A percentile compares a stretch with the other conserved stretches of the same genome.
Conservation (phyloP, 805 yeast species). For the Pichia cephalocereana region DNA sequence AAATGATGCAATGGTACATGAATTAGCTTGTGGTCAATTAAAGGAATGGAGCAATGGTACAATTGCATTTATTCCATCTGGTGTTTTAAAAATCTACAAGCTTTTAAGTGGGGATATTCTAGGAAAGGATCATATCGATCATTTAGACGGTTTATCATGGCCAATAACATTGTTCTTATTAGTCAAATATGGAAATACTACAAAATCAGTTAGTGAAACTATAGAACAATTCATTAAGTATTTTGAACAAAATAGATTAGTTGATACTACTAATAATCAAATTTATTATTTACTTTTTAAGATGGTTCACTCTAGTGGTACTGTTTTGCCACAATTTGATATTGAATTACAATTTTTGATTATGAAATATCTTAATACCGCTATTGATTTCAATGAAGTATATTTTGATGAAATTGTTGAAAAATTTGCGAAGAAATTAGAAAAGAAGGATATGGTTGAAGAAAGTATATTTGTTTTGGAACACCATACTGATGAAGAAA, state of each 20-base stretch:
- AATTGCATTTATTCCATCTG: conserved; percentile 38
- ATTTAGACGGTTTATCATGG: conserved; percentile 53
- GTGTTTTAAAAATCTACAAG: conserved; percentile 51
- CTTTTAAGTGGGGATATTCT: conserved; percentile 48
- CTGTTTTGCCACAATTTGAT: conserved; percentile 6
- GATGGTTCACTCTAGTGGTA: neutral
- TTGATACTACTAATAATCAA: conserved; percentile 5
- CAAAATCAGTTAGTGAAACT: conserved; percentile 25
- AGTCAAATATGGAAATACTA: conserved; percentile 54
- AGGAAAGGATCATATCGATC: conserved; percentile 21
- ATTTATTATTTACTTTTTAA: conserved; percentile 6
- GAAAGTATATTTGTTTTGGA: conserved; percentile 58
- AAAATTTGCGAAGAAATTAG: conserved; percentile 43
- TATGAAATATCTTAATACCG: conserved; percentile 18
- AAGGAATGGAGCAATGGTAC: conserved; percentile 49
- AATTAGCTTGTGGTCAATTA: conserved; percentile 53
- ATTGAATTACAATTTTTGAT: conserved; percentile 19
- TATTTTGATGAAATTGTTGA: conserved; percentile 16
- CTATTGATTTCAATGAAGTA: conserved; percentile 8
- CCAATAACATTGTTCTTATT: conserved; percentile 47
- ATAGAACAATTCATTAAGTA: conserved; percentile 19
- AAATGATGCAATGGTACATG: conserved; percentile 48
- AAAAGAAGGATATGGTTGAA: conserved; percentile 36
- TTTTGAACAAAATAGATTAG: conserved; percentile 4
- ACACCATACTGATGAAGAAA: conserved; percentile 42